phyloP scores from a whole-genome alignment of 768 basidiomycete species.

The Coprinopsis strossmayeri region DNA sequence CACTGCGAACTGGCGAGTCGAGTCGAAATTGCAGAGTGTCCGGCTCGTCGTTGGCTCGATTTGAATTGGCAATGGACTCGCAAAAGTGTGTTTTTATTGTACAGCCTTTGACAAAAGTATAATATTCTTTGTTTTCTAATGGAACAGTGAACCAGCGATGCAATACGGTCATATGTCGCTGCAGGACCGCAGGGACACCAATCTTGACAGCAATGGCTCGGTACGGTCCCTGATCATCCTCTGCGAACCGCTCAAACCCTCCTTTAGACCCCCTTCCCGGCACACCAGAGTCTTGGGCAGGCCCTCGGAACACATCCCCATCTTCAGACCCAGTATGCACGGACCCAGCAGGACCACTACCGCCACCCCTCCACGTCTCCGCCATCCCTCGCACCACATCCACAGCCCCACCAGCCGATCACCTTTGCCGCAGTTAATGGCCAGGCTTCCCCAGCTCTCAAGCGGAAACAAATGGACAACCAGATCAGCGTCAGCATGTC shows the following conservation, averaged over 20 bases:
- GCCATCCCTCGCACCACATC: no score
- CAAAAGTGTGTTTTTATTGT: constrained; percentile 14
- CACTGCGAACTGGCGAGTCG: constrained; percentile 9
- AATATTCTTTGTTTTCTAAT: background rate
- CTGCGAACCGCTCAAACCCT: constrained; percentile 22
- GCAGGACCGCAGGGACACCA: constrained; percentile 47
- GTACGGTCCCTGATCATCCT: constrained; percentile 33
- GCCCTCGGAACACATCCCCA: constrained; percentile 50
- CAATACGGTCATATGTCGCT: constrained; percentile 53
- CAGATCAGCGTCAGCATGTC: constrained; percentile 17
- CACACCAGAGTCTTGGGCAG: constrained; percentile 56
- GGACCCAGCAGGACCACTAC: constrained; percentile 20
- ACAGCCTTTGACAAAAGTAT: constrained; percentile 10
- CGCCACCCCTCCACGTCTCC: constrained; percentile 33
- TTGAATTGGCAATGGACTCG: constrained; percentile 16
- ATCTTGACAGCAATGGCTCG: constrained; percentile 52
- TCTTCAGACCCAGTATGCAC: constrained; percentile 20
- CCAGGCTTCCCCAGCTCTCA: constrained; percentile 34
- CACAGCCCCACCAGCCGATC: no score
- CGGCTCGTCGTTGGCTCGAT: constrained; percentile 16
- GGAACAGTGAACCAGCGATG: constrained; percentile 48
- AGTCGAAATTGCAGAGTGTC: constrained; percentile 12
- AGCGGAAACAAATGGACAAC: constrained; percentile 36
- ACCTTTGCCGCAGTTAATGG: no score
- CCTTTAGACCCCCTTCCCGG: constrained; percentile 41